A percentile compares a stretch with the other conserved stretches of the same genome.
These are phyloP conservation scores for Paratrypanosoma confusum DNA, from an alignment of 208 protist genomes.

Conservation along the genomic window DNA sequence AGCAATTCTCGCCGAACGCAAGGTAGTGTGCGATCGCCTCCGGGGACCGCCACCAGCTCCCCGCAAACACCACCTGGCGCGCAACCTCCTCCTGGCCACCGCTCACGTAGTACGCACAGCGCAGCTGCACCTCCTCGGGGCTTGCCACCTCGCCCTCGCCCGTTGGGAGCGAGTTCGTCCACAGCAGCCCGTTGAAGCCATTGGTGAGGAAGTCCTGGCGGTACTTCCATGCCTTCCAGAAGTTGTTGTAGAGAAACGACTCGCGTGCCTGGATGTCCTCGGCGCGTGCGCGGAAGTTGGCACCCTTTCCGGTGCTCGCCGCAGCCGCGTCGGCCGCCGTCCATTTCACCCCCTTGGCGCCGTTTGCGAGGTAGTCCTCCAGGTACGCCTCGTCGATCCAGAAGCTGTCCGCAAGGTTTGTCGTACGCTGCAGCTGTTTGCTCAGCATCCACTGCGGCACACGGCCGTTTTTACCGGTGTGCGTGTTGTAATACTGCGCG, in stretches of 20 bases:
- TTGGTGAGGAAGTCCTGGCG: conserved; percentile 19
- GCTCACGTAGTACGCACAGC: conserved; percentile 11
- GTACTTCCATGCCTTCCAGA: conserved; percentile 22
- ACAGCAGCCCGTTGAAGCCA: conserved; percentile 13
- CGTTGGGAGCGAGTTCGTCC: conserved; percentile 11
- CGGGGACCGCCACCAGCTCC: conserved; percentile 25
- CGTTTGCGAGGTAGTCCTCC: conserved; percentile 18
- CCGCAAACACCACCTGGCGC: conserved; percentile 8
- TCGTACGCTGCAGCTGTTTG: conserved; percentile 6
- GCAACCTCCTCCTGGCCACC: conserved; percentile 8
- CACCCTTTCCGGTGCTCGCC: conserved; percentile 12
- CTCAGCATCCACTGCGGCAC: conserved; percentile 5
- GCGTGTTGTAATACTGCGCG: conserved; percentile 8
- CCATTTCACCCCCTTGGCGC: conserved; percentile 13
- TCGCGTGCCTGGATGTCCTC: conserved; percentile 15
- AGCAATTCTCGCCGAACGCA: conserved; percentile 9
- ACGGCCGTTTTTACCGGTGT: conserved; percentile 7
- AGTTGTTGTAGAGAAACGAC: conserved; percentile 14
- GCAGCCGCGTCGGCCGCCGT: conserved; percentile 14
- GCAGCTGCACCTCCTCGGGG: conserved; percentile 4
- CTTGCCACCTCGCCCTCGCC: conserved; percentile 1
- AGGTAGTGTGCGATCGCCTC: conserved; percentile 15
- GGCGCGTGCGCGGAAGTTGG: conserved; percentile 2
- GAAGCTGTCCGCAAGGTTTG: conserved; percentile 11
- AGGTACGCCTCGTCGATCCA: conserved; percentile 19